These are phyloP conservation scores for Arthrinium phaeospermum DNA, from an alignment of 2,329 filamentous ascomycete genomes.

Conservation along the genomic window DNA sequence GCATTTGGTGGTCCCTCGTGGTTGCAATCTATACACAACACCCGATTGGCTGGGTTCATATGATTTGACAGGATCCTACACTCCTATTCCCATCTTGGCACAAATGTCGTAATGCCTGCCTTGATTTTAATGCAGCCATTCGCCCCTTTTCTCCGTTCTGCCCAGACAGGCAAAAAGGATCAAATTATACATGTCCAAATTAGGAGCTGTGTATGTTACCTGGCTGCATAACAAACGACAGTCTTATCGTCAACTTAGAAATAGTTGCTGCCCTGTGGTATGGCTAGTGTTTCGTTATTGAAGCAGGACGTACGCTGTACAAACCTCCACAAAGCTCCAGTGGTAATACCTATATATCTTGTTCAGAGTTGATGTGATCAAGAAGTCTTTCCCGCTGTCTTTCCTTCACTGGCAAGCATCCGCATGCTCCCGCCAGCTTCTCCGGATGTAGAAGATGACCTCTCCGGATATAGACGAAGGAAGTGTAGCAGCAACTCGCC, in stretches of 20 bases:
- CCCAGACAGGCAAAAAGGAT: neutral
- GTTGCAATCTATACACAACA: slow-evolving; percentile 7
- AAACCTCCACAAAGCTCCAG: neutral
- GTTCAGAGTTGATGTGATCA: neutral
- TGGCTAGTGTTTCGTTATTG: neutral
- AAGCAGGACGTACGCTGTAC: neutral
- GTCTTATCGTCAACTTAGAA: neutral
- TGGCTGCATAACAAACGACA: neutral
- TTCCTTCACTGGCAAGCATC: neutral
- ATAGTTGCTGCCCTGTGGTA: neutral
- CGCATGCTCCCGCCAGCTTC: slow-evolving; percentile 21
- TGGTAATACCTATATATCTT: neutral
- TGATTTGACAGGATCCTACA: neutral
- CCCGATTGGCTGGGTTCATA: neutral
- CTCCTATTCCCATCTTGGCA: neutral
- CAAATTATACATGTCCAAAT: neutral
- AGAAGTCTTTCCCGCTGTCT: neutral
- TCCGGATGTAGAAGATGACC: slow-evolving; percentile 63
- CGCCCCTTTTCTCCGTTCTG: neutral
- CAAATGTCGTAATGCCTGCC: neutral
- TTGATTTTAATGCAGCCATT: neutral
- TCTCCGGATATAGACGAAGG: slow-evolving; percentile 61
- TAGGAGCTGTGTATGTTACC: neutral
- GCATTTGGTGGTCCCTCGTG: slow-evolving; percentile 12
- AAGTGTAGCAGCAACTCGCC: slow-evolving; percentile 58